These are phyloP conservation scores for Vitis cinerea DNA, from an alignment of 164 flowering plant species.

Conservation along the genomic window DNA sequence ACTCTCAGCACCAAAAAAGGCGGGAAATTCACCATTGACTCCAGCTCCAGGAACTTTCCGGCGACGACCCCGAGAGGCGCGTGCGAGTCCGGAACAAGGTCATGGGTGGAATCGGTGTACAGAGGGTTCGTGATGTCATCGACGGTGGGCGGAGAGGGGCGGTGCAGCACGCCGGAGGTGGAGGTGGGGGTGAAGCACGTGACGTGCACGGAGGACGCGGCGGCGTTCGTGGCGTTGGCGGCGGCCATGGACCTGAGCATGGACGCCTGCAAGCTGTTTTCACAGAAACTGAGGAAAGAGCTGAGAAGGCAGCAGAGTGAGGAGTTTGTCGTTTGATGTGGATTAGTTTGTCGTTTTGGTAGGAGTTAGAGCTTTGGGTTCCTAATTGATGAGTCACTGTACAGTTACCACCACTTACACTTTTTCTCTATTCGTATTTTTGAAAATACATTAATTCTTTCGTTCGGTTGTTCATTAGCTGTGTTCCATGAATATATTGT, in stretches of 20 bases:
- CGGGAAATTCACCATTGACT: constrained; percentile 53
- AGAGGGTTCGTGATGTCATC: constrained; percentile 69
- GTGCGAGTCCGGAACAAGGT: constrained; percentile 27
- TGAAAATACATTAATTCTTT: too few species aligned
- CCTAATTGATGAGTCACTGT: background rate
- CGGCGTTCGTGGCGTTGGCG: constrained; percentile 63
- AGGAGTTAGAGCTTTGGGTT: background rate
- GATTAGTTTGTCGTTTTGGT: constrained; percentile 22
- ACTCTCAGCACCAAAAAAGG: constrained; percentile 32
- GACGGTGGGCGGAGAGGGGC: constrained; percentile 41
- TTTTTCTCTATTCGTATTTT: too few species aligned
- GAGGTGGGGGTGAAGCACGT: constrained; percentile 66
- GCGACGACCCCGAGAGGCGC: constrained; percentile 23
- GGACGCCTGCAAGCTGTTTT: constrained; percentile 61
- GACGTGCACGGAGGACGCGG: constrained; percentile 75
- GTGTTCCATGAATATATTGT: too few species aligned
- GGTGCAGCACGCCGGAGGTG: constrained; percentile 50
- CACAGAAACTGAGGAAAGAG: constrained; percentile 59
- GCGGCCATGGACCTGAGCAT: constrained; percentile 77
- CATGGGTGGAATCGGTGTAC: constrained; percentile 23
- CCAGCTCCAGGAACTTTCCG: constrained; percentile 8
- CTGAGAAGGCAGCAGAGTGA: constrained; percentile 39
- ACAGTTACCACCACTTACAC: too few species aligned
- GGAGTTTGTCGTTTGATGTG: constrained; percentile 26
- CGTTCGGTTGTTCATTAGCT: too few species aligned